These are phyloP conservation scores for Clathrus columnatus DNA, from an alignment of 768 basidiomycete genomes.

Conservation along the genomic window DNA sequence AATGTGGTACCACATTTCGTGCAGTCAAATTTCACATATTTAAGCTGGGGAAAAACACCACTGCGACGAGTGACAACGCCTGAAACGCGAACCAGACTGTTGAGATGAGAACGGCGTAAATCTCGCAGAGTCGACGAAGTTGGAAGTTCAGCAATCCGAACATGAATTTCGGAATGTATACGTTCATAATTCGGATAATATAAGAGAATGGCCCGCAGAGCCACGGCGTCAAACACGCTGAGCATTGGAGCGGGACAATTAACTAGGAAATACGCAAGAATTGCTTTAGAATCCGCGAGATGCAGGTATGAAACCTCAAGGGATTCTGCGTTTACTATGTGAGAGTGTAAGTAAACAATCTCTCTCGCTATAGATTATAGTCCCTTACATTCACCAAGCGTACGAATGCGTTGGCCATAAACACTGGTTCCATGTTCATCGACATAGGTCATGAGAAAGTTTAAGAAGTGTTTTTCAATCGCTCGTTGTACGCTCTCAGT, in stretches of 20 bases:
- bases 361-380: neutral
- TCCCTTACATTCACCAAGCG: constrained; percentile 83
- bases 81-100: constrained; percentile 89
- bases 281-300: constrained; percentile 83
- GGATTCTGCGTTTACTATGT: constrained; percentile 87
- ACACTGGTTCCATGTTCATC: constrained; percentile 89
- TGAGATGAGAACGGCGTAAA: constrained; percentile 83
- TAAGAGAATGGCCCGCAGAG: constrained; percentile 86
- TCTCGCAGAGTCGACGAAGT: constrained; percentile 86
- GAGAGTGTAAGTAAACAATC: constrained; percentile 13
- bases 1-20: constrained; percentile 88
- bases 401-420: constrained; percentile 88
- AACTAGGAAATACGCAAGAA: constrained; percentile 94
- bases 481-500: constrained; percentile 85
- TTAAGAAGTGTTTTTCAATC: constrained; percentile 86
- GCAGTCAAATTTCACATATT: constrained; percentile 99
- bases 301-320: constrained; percentile 98
- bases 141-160: constrained; percentile 91
- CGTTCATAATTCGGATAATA: constrained; percentile 95
- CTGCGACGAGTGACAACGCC: constrained; percentile 94
- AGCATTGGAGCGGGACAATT: constrained; percentile 93
- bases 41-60: constrained; percentile 98
- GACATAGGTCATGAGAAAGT: constrained; percentile 92
- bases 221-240: constrained; percentile 90
- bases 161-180: constrained; percentile 96